Conservation (phyloP, 768 basidiomycete species). For the Dentipellis sp. region DNA sequence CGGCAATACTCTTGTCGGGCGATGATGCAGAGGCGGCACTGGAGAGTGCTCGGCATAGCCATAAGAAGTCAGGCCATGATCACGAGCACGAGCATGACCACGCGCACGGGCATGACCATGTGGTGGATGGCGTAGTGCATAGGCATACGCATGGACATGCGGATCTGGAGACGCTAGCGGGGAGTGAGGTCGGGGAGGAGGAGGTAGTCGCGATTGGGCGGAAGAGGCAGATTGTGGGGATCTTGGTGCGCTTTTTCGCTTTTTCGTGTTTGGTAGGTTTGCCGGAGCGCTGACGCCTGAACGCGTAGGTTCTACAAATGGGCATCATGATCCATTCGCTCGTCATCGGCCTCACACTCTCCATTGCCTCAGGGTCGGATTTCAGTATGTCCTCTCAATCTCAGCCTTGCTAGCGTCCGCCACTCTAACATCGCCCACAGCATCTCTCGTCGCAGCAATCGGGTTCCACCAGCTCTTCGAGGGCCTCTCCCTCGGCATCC, state of each 20-base stretch:
- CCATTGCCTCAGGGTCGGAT: conserved; percentile 58
- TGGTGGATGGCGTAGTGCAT: not conserved
- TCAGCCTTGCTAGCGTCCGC: not conserved
- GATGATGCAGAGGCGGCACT: not conserved
- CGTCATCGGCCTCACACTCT: conserved; percentile 70
- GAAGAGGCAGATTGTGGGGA: conserved; percentile 62
- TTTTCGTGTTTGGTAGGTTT: not conserved
- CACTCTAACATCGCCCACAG: conserved; percentile 23
- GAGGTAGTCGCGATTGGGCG: conserved; percentile 33
- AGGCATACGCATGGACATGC: not conserved
- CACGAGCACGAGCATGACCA: conserved; percentile 2
- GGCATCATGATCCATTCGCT: conserved; percentile 83
- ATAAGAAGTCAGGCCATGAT: not conserved
- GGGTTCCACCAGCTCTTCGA: conserved; percentile 82
- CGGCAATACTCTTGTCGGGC: not conserved
- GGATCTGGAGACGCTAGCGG: conserved; percentile 11
- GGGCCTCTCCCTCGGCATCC: conserved; percentile 73
- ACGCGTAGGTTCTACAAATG: conserved; percentile 59
- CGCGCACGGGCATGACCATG: not conserved
- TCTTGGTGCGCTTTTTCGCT: conserved; percentile 41
- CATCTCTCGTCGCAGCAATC: conserved; percentile 65
- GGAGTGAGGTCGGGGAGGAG: conserved; percentile 5
- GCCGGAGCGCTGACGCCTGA: not conserved
- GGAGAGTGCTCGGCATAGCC: not conserved
- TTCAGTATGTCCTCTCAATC: conserved; percentile 43